phyloP scores from a whole-genome alignment of 805 yeast species.

The Candida easanensis region DNA sequence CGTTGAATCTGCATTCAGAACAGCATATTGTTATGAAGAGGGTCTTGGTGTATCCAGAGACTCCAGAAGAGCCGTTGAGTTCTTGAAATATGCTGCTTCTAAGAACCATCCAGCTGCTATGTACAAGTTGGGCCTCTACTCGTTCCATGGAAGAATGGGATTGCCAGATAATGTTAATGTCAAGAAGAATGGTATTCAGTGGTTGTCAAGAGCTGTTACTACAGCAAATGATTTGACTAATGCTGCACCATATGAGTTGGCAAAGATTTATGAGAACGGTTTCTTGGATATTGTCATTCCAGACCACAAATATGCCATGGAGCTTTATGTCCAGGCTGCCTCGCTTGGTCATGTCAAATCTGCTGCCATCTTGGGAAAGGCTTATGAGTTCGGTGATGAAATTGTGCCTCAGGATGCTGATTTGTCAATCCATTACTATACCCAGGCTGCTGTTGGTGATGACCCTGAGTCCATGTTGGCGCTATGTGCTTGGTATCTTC shows the following conservation, averaged over 20 bases:
- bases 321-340: slow-evolving; percentile 83
- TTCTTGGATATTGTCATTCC: slow-evolving; percentile 83
- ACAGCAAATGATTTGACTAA: slow-evolving; percentile 80
- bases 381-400: slow-evolving; percentile 73
- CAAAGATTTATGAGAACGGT: slow-evolving; percentile 78
- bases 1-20: slow-evolving; percentile 85
- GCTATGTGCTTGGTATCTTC: slow-evolving; percentile 94
- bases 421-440: slow-evolving; percentile 86
- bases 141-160: slow-evolving; percentile 85
- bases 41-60: slow-evolving; percentile 92
- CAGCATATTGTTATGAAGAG: slow-evolving; percentile 88
- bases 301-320: slow-evolving; percentile 81
- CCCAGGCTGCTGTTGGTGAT: slow-evolving; percentile 85
- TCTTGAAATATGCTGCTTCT: slow-evolving; percentile 80
- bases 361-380: slow-evolving; percentile 73
- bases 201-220: slow-evolving; percentile 86
- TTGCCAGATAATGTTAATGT: slow-evolving; percentile 61
- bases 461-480: slow-evolving; percentile 90
- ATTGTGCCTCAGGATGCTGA: slow-evolving; percentile 75
- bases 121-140: slow-evolving; percentile 86
- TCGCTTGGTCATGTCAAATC: slow-evolving; percentile 82
- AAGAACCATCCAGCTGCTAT: slow-evolving; percentile 96
- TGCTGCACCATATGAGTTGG: slow-evolving; percentile 94
- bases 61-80: slow-evolving; percentile 80
- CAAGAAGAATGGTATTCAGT: slow-evolving; percentile 84